phyloP scores from a whole-genome alignment of 768 basidiomycete genomes.

The Guyanaporus albipodus region DNA sequence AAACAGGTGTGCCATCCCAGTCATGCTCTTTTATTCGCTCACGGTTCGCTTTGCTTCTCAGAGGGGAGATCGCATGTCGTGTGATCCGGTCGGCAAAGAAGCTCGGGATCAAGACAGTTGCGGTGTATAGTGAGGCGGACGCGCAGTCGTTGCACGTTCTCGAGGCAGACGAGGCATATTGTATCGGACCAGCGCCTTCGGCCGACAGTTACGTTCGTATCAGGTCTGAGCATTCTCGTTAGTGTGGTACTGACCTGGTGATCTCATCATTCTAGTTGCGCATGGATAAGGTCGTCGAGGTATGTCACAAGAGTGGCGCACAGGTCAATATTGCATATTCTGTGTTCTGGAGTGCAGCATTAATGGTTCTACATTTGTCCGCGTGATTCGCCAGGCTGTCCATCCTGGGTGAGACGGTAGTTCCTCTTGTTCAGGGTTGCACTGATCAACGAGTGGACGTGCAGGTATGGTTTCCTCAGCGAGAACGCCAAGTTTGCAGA shows the following conservation, averaged over 20 bases:
- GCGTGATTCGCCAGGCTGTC: slow-evolving; percentile 56
- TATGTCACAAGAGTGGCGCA: slow-evolving; percentile 77
- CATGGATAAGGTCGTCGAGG: slow-evolving; percentile 84
- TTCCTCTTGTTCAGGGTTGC: background rate
- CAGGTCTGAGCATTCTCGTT: background rate
- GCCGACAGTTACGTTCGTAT: slow-evolving; percentile 80
- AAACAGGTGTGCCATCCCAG: slow-evolving; percentile 51
- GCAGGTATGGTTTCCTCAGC: slow-evolving; percentile 84
- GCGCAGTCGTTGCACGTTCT: slow-evolving; percentile 76
- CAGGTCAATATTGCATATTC: slow-evolving; percentile 57
- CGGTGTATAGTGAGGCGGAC: slow-evolving; percentile 89
- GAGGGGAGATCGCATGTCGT: slow-evolving; percentile 94
- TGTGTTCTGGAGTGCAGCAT: too few species aligned
- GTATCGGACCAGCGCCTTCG: slow-evolving; percentile 89
- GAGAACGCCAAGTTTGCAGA: slow-evolving; percentile 89
- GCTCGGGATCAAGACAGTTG: slow-evolving; percentile 87
- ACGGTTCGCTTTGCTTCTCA: too few species aligned
- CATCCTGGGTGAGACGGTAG: slow-evolving; percentile 73
- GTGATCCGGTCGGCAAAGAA: slow-evolving; percentile 88
- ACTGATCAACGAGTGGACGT: background rate
- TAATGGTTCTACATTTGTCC: background rate
- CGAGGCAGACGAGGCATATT: slow-evolving; percentile 87
- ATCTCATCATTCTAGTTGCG: slow-evolving; percentile 49
- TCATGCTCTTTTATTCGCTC: too few species aligned
- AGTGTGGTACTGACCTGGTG: slow-evolving; percentile 1